Base-by-base conservation (phyloP, 2,329 filamentous ascomycete genomes). In the Colletotrichum sp. region DNA sequence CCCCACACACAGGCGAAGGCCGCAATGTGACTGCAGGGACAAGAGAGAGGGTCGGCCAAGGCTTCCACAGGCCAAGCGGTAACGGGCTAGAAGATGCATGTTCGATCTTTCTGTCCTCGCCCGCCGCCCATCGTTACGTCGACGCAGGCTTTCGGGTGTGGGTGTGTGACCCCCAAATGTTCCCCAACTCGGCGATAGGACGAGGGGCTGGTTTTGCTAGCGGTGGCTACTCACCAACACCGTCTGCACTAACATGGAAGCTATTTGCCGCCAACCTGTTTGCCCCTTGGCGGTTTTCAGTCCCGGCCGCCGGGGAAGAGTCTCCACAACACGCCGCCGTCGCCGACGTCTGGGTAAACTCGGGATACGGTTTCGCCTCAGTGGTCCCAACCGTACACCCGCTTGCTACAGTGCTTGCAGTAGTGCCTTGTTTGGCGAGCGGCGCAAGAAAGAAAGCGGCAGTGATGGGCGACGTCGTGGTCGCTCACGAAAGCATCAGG, bases 371-470 rank as follows among this genome's bases (percentile, higher is more conserved):
- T 39, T 66, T 76, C 69, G 64, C 44, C 70, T 76, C 44, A 59
- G 62, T 71, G 63, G 55, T 55, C n/a, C 55, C 32, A 28, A 52
- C 18, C 16, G 21, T 28, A 72, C 24, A 57, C 36, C 30, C 63
- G 64, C 57, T 68, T 65, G 44, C 64, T 68, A 76, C 69, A 76
- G 73, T 73, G 63, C 73, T 72, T 73, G 73, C 73, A 76, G 73
- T 76, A 72, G 70, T 52, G 39, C 26, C 63, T 21, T 52, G 21
- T 59, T 52, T 68, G 44, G 62, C 18, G 57, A 30, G 32, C 67
- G 32, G 49, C 44, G 69, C 24, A 57, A 57, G 68, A 36, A 57
- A 49, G 68, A 67, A 75, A 62, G 30, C 62, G 39, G 69, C 26
- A 59, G 44, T 68, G 63, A 76, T 73, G 64, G 32, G 30, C 69